Percentiles rank a stretch among this genome's conserved stretches.
phyloP scores from a whole-genome alignment of 257 asterid species.

The Salvia miltiorrhiza region DNA sequence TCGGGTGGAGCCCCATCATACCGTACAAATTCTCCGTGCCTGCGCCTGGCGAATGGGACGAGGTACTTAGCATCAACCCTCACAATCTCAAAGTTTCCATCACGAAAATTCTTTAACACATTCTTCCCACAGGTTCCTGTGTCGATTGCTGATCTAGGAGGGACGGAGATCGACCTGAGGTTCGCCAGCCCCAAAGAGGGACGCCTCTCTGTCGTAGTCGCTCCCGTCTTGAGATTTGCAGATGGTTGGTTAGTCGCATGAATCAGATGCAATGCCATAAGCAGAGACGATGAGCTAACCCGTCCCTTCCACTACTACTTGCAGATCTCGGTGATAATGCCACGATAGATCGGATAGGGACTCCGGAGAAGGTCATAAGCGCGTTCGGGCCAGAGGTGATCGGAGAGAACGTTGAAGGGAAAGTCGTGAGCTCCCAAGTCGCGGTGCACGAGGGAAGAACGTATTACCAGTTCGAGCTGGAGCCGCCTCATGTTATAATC shows the following conservation, averaged over 20 bases:
- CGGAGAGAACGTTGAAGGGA: conserved; percentile 92
- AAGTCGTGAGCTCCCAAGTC: conserved; percentile 63
- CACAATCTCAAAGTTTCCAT: not conserved
- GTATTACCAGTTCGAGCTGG: conserved; percentile 87
- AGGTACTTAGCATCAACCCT: conserved; percentile 43
- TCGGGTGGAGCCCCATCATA: conserved; percentile 97
- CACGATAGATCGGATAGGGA: conserved; percentile 75
- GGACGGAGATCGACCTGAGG: conserved; percentile 95
- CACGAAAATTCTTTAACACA: not conserved
- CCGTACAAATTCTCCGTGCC: conserved; percentile 86
- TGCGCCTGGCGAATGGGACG: conserved; percentile 72
- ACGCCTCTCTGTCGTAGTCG: conserved; percentile 72
- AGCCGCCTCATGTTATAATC: conserved; percentile 86
- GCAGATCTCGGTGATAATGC: conserved; percentile 77
- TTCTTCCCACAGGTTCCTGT: conserved; percentile 75
- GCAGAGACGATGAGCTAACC: conserved; percentile 4
- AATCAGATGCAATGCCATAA: not conserved
- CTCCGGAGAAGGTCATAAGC: conserved; percentile 81
- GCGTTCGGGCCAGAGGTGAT: conserved; percentile 98
- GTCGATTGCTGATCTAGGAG: conserved; percentile 95
- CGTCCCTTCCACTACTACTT: conserved; percentile 16
- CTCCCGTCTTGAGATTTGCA: conserved; percentile 84
- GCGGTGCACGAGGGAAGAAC: conserved; percentile 67
- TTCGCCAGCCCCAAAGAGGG: conserved; percentile 83
- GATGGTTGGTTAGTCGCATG: conserved; percentile 43